Percentiles rank a stretch among this genome's conserved stretches.
Conservation (phyloP, 176 grass and related monocot genomes). For the Hyparrhenia diplandra region DNA sequence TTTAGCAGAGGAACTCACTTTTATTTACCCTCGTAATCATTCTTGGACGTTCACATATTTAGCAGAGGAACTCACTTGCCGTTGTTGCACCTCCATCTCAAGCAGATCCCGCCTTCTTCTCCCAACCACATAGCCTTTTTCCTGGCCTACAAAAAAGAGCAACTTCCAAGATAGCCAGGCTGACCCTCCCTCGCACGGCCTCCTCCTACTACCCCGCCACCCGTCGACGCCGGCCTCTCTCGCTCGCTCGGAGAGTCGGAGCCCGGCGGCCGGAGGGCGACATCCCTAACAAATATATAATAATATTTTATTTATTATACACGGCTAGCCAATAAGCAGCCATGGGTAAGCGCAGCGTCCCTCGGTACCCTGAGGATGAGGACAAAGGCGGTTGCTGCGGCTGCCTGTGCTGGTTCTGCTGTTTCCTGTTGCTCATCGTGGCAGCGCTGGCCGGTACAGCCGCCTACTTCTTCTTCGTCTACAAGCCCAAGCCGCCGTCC, state of each 20-base stretch:
- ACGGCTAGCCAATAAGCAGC: neutral
- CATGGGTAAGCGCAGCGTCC: slow-evolving; percentile 54
- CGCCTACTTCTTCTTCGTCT: slow-evolving; percentile 32
- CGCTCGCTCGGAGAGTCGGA: slow-evolving; percentile 1
- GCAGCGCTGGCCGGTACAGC: slow-evolving; percentile 1
- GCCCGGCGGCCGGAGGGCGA: slow-evolving; percentile 29
- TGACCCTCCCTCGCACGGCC: slow-evolving; percentile 7
- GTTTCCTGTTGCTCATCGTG: slow-evolving; percentile 59
- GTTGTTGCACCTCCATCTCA: neutral
- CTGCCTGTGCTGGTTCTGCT: slow-evolving; percentile 62
- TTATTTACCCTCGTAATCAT: too few relatives aligned
- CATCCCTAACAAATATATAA: neutral
- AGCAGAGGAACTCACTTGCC: too few relatives aligned
- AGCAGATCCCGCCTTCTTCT: slow-evolving; percentile 1
- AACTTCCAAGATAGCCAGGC: neutral
- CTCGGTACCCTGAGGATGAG: slow-evolving; percentile 44
- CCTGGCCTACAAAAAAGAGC: neutral
- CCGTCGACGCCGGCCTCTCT: slow-evolving; percentile 23
- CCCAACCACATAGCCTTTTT: neutral
- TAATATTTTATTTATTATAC: neutral
- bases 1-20: neutral
- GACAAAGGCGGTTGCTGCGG: slow-evolving; percentile 33
- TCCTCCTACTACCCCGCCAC: neutral
- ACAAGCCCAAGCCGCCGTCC: slow-evolving; percentile 64
- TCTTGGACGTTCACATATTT: too few relatives aligned